These are phyloP conservation scores for Sicyos edulis DNA, from an alignment of 306 rosid genomes.

Conservation along the genomic window DNA sequence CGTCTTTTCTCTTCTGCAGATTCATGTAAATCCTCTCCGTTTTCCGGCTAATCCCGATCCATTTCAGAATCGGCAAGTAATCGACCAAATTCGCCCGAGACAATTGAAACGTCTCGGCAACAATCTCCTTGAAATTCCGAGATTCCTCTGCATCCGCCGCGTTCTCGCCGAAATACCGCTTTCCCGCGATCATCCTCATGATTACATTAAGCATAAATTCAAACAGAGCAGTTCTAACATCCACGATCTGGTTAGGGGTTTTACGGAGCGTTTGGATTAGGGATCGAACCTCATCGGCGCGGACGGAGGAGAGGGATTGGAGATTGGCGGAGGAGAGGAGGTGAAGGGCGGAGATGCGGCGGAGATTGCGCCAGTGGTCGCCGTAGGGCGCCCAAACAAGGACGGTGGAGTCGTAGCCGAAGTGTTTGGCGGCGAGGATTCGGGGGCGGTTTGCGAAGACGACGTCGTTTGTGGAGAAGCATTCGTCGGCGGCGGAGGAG, in stretches of 20 bases:
- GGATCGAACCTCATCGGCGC: too few relatives aligned
- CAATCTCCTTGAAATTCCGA: background rate
- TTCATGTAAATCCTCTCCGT: too few relatives aligned
- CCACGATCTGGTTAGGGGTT: background rate
- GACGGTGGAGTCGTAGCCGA: background rate
- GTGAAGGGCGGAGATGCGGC: background rate
- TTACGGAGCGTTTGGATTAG: background rate
- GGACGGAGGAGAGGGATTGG: too few relatives aligned
- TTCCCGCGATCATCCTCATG: constrained; percentile 4
- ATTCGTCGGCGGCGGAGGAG: too few relatives aligned
- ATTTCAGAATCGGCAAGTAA: background rate
- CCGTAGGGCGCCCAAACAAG: constrained; percentile 5
- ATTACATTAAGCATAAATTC: constrained; percentile 8
- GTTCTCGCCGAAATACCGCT: constrained; percentile 12
- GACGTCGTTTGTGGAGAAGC: too few relatives aligned
- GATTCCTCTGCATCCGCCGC: too few relatives aligned
- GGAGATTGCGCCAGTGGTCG: constrained; percentile 16
- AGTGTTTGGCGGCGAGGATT: background rate
- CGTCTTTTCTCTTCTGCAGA: background rate
- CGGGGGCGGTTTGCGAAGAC: constrained; percentile 12
- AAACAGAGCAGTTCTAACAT: background rate
- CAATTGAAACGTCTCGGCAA: background rate
- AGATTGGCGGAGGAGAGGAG: too few relatives aligned
- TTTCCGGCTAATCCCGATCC: background rate
- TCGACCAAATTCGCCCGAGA: background rate